Evolutionary conservation across 495 filamentous ascomycete genomes (phyloP).

Genomic region (Penicillium paxilli): DNA sequence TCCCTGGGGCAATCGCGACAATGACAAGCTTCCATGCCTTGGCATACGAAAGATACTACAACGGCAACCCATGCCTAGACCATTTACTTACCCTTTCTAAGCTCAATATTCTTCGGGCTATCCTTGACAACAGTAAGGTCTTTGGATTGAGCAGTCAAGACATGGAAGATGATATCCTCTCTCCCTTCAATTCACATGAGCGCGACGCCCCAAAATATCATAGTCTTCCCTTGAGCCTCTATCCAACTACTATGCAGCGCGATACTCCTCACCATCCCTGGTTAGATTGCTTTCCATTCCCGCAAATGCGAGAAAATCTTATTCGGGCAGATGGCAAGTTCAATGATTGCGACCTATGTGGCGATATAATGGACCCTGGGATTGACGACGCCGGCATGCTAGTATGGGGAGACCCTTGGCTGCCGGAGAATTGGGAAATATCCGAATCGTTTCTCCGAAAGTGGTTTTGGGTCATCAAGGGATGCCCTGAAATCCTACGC

Average conservation of each 20-base stretch:
- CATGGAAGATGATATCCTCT: background rate
- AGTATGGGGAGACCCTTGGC: slow-evolving; percentile 35
- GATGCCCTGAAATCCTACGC: slow-evolving; percentile 32
- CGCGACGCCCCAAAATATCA: background rate
- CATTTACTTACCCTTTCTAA: slow-evolving; percentile 1
- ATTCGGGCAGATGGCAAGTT: slow-evolving; percentile 14
- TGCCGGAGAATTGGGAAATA: slow-evolving; percentile 35
- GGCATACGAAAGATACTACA: background rate
- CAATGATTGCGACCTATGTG: slow-evolving; percentile 22
- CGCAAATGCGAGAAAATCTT: slow-evolving; percentile 32
- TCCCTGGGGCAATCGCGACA: background rate
- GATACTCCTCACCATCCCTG: slow-evolving; percentile 18
- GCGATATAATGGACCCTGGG: slow-evolving; percentile 21
- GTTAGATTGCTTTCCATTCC: slow-evolving; percentile 33
- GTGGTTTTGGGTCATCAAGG: slow-evolving; percentile 38
- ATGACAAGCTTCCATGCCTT: background rate
- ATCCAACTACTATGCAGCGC: slow-evolving; percentile 11
- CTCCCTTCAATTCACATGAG: background rate
- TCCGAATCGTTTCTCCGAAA: slow-evolving; percentile 33
- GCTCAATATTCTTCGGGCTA: slow-evolving; percentile 1
- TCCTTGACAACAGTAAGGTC: background rate
- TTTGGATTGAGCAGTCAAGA: background rate
- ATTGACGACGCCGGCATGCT: slow-evolving; percentile 13
- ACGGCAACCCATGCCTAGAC: background rate
- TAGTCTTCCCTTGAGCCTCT: slow-evolving; percentile 3